Evolutionary conservation across 805 yeast genomes (phyloP), one percentile per base, ranked within the genome.

Genomic region (Zygoascus biomembranicola): DNA sequence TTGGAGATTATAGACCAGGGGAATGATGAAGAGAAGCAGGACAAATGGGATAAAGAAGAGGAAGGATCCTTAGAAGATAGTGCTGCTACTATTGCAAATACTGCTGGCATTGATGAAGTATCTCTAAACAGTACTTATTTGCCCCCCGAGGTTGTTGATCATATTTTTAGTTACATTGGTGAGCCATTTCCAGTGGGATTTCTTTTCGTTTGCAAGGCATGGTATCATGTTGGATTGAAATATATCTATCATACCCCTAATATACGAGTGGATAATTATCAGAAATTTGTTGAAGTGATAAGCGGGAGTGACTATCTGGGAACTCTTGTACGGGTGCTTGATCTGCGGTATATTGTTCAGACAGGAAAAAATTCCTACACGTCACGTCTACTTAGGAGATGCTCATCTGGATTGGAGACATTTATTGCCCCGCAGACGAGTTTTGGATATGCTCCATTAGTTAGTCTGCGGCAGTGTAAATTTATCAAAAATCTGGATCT

Each of bases 371-470:
- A 90, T 68, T 92, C 97, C 1, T 85, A 76, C 66, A 89, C 92
- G 11, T 88, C 97, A 0, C 84, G 87, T 59, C 66, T 94, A 6
- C 71, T 94, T 52, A 79, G 95, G 62, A 75, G 96, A 43, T 87
- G 96, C 52, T 78, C 90, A 8, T 66, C 75, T 18, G 77, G 75
- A 41, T 71, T 94, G 49, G 78, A 81, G 57, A 72, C 75, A 10
- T 90, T 94, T 61, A 78, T 86, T 8, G 97, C 98, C 0, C 96
- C 98, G 2, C 98, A 92, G 65, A 84, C 97, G 32, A 85, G 95
- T 70, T 92, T 94, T 72, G 99, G 99, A 0, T 77, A 82, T 49
- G 86, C 95, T 1, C 97, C 98, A 1, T 70, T 92, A 59, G 78
- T 88, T n/a, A 82, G 95, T 50, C 73, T 94, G 46, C 78, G 87